These are phyloP conservation scores for Trametes gibbosa DNA, from an alignment of 768 basidiomycete species.

Conservation along the genomic window DNA sequence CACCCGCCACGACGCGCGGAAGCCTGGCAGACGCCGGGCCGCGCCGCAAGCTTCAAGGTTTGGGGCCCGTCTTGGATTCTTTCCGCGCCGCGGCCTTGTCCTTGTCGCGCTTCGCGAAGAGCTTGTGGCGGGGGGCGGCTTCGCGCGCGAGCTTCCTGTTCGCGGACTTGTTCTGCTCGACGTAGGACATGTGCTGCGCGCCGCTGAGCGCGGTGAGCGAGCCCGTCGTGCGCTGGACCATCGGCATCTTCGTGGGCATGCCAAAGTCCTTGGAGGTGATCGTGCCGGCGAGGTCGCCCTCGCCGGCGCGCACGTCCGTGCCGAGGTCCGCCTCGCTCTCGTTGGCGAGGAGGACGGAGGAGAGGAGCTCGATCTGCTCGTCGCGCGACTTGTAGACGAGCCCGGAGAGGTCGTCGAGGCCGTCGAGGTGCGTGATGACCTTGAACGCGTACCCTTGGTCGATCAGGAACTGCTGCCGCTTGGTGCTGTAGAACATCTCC, in stretches of 20 bases:
- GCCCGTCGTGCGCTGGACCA: conserved; percentile 75
- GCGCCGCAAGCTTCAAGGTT: conserved; percentile 21
- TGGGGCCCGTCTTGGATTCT: conserved; percentile 33
- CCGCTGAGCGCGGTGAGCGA: conserved; percentile 83
- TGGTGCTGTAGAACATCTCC: conserved; percentile 99
- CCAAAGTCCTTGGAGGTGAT: conserved; percentile 87
- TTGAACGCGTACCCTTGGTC: conserved; percentile 99
- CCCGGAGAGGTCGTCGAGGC: conserved; percentile 79
- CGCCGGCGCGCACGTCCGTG: conserved; percentile 76
- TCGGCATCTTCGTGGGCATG: conserved; percentile 58
- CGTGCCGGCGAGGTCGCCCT: conserved; percentile 82
- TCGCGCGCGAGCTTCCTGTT: conserved; percentile 73
- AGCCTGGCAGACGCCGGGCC: background rate
- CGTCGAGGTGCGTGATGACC: conserved; percentile 97
- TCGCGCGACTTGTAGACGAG: conserved; percentile 89
- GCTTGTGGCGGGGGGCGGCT: conserved; percentile 61
- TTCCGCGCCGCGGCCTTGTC: conserved; percentile 57
- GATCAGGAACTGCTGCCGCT: conserved; percentile 97
- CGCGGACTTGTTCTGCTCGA: conserved; percentile 88
- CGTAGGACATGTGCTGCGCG: conserved; percentile 88
- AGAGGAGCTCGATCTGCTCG: conserved; percentile 96
- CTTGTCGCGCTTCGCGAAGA: conserved; percentile 83
- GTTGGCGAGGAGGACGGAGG: conserved; percentile 86
- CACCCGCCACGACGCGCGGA: background rate
- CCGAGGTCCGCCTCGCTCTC: conserved; percentile 90